Evolutionary conservation across 2,329 filamentous ascomycete species (phyloP).

Genomic region (Fusarium redolens): DNA sequence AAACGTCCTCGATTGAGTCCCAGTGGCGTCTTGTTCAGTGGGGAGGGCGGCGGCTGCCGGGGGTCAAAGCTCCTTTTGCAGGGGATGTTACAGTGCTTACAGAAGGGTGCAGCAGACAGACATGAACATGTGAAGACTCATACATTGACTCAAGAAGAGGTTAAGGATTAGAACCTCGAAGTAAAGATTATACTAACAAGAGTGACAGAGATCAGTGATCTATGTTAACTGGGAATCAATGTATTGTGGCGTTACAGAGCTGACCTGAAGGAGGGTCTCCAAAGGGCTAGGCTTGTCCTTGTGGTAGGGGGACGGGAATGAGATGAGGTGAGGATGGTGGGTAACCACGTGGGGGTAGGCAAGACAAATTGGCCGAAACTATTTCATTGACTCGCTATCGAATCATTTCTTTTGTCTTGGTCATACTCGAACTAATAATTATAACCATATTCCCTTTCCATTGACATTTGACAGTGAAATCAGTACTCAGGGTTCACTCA

Average conservation of each 20-base stretch:
- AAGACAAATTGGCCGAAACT: conserved; percentile 16
- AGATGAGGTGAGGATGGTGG: conserved; percentile 25
- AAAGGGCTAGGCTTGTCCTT: conserved; percentile 9
- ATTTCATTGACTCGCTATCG: conserved; percentile 1
- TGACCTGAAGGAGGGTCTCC: conserved; percentile 9
- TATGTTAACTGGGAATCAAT: not conserved
- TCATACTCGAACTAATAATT: conserved; percentile 14
- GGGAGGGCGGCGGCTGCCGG: conserved; percentile 21
- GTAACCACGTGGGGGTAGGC: conserved; percentile 33
- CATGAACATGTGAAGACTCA: not conserved
- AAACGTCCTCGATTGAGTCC: conserved; percentile 30
- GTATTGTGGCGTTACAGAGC: conserved; percentile 22
- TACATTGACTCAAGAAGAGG: too few relatives aligned
- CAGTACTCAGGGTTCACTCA: not conserved
- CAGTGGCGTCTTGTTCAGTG: conserved; percentile 29
- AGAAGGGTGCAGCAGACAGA: conserved; percentile 3
- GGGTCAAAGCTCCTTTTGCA: conserved; percentile 29
- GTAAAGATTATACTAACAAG: not conserved
- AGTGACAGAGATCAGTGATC: not conserved
- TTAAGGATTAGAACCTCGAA: too few relatives aligned
- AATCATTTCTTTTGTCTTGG: conserved; percentile 45
- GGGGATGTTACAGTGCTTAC: conserved; percentile 35
- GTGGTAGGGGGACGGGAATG: conserved; percentile 4
- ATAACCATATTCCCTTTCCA: not conserved
- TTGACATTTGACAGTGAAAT: not conserved